Evolutionary conservation across 192 early-diverging fungal genomes (phyloP).

Genomic region (Chytriomyces sp.): DNA sequence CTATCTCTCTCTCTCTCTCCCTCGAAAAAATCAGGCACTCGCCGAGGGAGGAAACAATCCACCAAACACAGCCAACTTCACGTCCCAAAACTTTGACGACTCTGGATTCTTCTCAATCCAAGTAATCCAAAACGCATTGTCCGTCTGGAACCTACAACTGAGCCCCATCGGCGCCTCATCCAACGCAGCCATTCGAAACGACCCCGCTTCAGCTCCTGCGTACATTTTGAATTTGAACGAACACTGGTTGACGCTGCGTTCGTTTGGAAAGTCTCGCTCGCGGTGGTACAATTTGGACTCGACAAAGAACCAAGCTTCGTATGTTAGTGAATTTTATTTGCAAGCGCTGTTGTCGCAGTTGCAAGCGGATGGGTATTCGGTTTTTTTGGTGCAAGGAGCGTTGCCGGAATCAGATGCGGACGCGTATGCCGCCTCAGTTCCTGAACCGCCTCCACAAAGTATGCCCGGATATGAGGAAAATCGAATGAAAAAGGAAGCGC

Average conservation of each 20-base stretch:
- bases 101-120: slow-evolving; percentile 79
- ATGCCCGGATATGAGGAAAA: background rate
- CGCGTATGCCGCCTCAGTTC: slow-evolving; percentile 37
- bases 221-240: slow-evolving; percentile 76
- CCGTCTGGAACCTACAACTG: slow-evolving; percentile 65
- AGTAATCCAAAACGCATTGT: slow-evolving; percentile 61
- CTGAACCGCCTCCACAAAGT: slow-evolving; percentile 38
- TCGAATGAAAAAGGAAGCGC: background rate
- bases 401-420: slow-evolving; percentile 47
- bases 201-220: slow-evolving; percentile 68
- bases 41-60: slow-evolving; percentile 53
- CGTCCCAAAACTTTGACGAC: slow-evolving; percentile 53
- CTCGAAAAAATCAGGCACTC: slow-evolving; percentile 49
- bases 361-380: slow-evolving; percentile 52
- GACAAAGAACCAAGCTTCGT: slow-evolving; percentile 51
- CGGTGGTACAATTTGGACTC: slow-evolving; percentile 82
- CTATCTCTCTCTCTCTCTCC: background rate
- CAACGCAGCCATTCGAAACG: slow-evolving; percentile 43
- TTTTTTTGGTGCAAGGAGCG: slow-evolving; percentile 53
- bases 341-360: slow-evolving; percentile 50
- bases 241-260: slow-evolving; percentile 69
- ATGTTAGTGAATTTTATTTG: slow-evolving; percentile 75
- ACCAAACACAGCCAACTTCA: slow-evolving; percentile 9
- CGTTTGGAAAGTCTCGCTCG: slow-evolving; percentile 66
- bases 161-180: slow-evolving; percentile 60